Percentiles rank a stretch among this genome's conserved stretches.
phyloP scores from a whole-genome alignment of 2,329 filamentous ascomycete genomes.

The Fusarium burgessii region DNA sequence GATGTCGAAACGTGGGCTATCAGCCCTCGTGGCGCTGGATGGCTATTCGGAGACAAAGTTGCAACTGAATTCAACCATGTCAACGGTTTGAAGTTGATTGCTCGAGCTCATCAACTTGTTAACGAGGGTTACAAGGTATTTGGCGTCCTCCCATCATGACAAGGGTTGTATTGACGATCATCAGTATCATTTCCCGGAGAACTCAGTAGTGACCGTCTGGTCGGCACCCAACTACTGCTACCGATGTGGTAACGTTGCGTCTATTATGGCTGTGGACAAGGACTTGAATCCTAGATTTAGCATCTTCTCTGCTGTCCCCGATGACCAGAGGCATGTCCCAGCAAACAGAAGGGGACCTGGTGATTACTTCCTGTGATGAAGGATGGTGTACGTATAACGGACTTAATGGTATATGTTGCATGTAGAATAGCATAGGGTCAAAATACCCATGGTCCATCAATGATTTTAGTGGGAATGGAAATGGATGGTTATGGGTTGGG shows the following conservation, averaged over 20 bases:
- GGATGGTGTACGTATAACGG: slow-evolving; percentile 43
- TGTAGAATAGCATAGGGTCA: slow-evolving; percentile 58
- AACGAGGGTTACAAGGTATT: slow-evolving; percentile 96
- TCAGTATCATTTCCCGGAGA: slow-evolving; percentile 92
- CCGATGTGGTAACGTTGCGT: slow-evolving; percentile 94
- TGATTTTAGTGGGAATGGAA: slow-evolving; percentile 47
- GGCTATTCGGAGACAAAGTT: slow-evolving; percentile 97
- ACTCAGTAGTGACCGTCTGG: slow-evolving; percentile 98
- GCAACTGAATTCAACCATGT: slow-evolving; percentile 98
- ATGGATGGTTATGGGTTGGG: slow-evolving; percentile 41
- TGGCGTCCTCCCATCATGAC: background rate
- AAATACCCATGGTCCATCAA: slow-evolving; percentile 56
- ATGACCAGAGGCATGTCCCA: slow-evolving; percentile 84
- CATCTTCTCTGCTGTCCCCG: slow-evolving; percentile 90
- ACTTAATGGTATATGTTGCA: slow-evolving; percentile 48
- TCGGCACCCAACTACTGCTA: slow-evolving; percentile 97
- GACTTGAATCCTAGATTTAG: slow-evolving; percentile 91
- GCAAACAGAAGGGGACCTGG: slow-evolving; percentile 75
- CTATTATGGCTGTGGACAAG: slow-evolving; percentile 91
- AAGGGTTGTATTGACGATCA: slow-evolving; percentile 45
- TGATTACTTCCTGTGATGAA: slow-evolving; percentile 74
- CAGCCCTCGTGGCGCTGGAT: slow-evolving; percentile 94
- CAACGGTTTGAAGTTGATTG: slow-evolving; percentile 94
- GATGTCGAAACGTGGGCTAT: slow-evolving; percentile 97
- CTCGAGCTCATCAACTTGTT: slow-evolving; percentile 97